Conservation (phyloP, 1,139 yeast species). For the Saccharomyces hybrid region DNA sequence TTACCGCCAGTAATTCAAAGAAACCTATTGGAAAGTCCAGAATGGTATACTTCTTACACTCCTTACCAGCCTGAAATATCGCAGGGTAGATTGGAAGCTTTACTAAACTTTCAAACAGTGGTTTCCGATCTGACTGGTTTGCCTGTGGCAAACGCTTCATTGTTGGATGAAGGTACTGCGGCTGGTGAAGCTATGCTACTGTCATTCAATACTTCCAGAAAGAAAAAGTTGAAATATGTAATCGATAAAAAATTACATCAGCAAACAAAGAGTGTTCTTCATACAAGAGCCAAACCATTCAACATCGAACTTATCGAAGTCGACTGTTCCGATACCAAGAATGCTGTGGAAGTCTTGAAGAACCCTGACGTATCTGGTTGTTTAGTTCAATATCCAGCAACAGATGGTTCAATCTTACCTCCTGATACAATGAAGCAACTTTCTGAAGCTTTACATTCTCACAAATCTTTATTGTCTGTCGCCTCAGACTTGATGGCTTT, state of each 20-base stretch:
- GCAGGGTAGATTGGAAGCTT: constrained; percentile 87
- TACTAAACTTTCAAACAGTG: constrained; percentile 85
- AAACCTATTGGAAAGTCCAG: constrained; percentile 85
- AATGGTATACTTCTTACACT: constrained; percentile 97
- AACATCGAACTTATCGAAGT: constrained; percentile 55
- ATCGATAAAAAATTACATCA: constrained; percentile 75
- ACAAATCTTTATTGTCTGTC: constrained; percentile 71
- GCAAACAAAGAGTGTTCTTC: constrained; percentile 74
- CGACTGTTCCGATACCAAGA: constrained; percentile 38
- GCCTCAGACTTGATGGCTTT: constrained; percentile 88
- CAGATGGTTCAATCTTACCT: constrained; percentile 65
- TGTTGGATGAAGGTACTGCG: constrained; percentile 94
- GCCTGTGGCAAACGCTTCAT: constrained; percentile 86
- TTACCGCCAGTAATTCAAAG: constrained; percentile 91
- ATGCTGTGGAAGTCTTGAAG: constrained; percentile 5
- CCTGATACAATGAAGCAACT: constrained; percentile 43
- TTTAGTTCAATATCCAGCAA: constrained; percentile 82
- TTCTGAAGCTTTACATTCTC: constrained; percentile 57
- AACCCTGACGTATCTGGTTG: constrained; percentile 59
- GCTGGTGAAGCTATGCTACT: constrained; percentile 96
- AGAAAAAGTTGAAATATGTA: constrained; percentile 60
- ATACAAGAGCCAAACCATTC: constrained; percentile 71
- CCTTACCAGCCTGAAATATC: constrained; percentile 98
- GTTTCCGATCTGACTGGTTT: constrained; percentile 85
- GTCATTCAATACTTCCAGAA: constrained; percentile 60